Conservation (phyloP, 1,284 basidiomycete genomes). For the Cryptococcus floricola region DNA sequence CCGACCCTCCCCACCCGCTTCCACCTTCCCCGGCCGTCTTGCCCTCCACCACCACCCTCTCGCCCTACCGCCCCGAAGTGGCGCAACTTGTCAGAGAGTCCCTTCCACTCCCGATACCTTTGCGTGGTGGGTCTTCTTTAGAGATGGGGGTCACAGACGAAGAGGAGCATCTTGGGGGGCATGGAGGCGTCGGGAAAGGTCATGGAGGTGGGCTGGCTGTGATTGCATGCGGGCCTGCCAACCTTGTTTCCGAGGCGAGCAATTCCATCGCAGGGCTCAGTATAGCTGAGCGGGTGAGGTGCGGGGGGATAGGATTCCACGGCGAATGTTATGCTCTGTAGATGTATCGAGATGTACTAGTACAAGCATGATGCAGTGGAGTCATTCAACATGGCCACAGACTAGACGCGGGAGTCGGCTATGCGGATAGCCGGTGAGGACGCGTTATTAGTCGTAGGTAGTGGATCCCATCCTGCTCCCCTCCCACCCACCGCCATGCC, state of each 20-base stretch:
- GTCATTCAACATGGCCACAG: not conserved
- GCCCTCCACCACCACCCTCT: constrained; percentile 24
- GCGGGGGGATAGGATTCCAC: constrained; percentile 39
- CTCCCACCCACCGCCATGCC: constrained; percentile 20
- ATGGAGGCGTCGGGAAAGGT: not conserved
- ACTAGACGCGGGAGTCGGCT: too few species aligned
- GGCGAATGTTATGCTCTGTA: constrained; percentile 42
- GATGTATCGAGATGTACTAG: not conserved
- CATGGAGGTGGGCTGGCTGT: constrained; percentile 35
- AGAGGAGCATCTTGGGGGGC: not conserved
- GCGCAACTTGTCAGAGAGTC: constrained; percentile 35
- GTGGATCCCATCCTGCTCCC: too few species aligned
- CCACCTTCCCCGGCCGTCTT: constrained; percentile 20
- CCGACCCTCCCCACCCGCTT: constrained; percentile 31
- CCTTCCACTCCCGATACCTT: constrained; percentile 18
- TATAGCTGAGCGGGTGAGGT: constrained; percentile 22
- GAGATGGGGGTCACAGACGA: constrained; percentile 7
- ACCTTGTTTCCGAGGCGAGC: constrained; percentile 38
- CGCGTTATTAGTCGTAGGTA: too few species aligned
- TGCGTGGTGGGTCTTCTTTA: not conserved
- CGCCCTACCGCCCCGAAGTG: constrained; percentile 35
- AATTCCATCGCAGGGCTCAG: constrained; percentile 38
- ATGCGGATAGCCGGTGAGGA: too few species aligned
- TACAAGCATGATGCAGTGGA: too few species aligned
- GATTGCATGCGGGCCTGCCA: constrained; percentile 42